These are phyloP conservation scores for Leccinum uliginosum DNA, from an alignment of 768 basidiomycete species.

Conservation along the genomic window DNA sequence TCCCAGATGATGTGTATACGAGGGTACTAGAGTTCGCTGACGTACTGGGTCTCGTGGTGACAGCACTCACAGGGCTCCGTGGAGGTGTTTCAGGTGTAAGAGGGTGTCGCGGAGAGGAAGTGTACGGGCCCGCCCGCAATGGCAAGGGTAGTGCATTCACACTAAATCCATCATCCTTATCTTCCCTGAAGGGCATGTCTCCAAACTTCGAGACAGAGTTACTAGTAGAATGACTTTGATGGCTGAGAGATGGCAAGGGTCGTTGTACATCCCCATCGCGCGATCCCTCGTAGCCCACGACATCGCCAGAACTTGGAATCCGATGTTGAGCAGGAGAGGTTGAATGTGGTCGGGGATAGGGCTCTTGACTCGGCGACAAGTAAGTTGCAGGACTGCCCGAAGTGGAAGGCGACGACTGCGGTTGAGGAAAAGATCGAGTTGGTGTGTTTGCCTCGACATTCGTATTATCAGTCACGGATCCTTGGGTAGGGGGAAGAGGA, in stretches of 20 bases:
- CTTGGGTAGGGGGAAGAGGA: slow-evolving; percentile 30
- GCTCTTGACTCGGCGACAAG: slow-evolving; percentile 49
- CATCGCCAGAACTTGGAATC: slow-evolving; percentile 19
- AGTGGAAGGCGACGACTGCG: slow-evolving; percentile 21
- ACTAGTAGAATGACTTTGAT: slow-evolving; percentile 26
- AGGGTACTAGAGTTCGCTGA: slow-evolving; percentile 29
- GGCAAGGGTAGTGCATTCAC: slow-evolving; percentile 23
- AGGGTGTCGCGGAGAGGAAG: slow-evolving; percentile 23
- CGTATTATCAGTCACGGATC: slow-evolving; percentile 14
- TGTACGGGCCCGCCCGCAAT: slow-evolving; percentile 27
- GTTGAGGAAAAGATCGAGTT: slow-evolving; percentile 19
- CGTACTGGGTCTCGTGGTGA: slow-evolving; percentile 38
- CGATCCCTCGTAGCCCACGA: slow-evolving; percentile 11
- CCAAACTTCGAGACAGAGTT: slow-evolving; percentile 30
- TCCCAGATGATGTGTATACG: slow-evolving; percentile 27
- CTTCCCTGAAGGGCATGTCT: slow-evolving; percentile 28
- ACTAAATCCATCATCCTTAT: slow-evolving; percentile 28
- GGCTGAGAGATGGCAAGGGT: slow-evolving; percentile 21
- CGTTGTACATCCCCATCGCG: slow-evolving; percentile 31
- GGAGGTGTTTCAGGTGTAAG: slow-evolving; percentile 51
- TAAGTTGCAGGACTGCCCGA: slow-evolving; percentile 22
- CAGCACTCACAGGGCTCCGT: slow-evolving; percentile 57
- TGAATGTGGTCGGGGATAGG: slow-evolving; percentile 60
- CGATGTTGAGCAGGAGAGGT: slow-evolving; percentile 39
- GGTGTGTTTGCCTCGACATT: slow-evolving; percentile 17